Evolutionary conservation across 1,139 yeast genomes (phyloP), one percentile per base, ranked within the genome.

Genomic region (Kurtzmaniella natalensis): DNA sequence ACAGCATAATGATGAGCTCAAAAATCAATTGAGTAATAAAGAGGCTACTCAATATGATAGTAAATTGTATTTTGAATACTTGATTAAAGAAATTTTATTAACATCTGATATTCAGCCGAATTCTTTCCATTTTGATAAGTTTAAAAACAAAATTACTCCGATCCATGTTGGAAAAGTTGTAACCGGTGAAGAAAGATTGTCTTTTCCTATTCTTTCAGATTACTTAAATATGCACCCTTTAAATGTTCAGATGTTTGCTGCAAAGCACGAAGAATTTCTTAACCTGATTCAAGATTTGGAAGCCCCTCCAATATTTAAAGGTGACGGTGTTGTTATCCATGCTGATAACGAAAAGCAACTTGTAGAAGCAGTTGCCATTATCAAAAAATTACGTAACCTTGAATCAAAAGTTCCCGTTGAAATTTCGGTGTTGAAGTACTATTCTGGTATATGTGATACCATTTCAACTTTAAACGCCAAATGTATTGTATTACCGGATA

Each of bases 391-490:
- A 11, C 48, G 68, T 36, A 64, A 61, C 36, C 43, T 48, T 40
- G 67, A 64, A 1, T 55, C 64, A 4, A 39, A 44, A 25, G 48
- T 64, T 33, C 70, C 71, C 2, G 54, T 64, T 16, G 70, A 64
- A 40, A 42, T 64, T 18, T 46, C 64, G 16, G 3, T 18, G 9
- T n/a, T 21, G 17, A 23, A 14, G n/a, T 10, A 17, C n/a, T n/a
- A 25, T 14, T 29, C 18, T n/a, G 18, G 23, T 11, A 10, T 24
- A 14, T 24, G 28, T 22, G 32, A 23, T 18, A 18, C 29, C 40
- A 60, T 32, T 58, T 64, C 5, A 34, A 40, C 3, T 17, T 51
- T 61, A 35, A 56, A 61, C 36, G 62, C 61, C 13, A 48, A 44
- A 34, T 64, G 70, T 46, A 39, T 61, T 22, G 51, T 59, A 13